These are phyloP conservation scores for Mycena pura DNA, from an alignment of 768 basidiomycete genomes.

Conservation along the genomic window DNA sequence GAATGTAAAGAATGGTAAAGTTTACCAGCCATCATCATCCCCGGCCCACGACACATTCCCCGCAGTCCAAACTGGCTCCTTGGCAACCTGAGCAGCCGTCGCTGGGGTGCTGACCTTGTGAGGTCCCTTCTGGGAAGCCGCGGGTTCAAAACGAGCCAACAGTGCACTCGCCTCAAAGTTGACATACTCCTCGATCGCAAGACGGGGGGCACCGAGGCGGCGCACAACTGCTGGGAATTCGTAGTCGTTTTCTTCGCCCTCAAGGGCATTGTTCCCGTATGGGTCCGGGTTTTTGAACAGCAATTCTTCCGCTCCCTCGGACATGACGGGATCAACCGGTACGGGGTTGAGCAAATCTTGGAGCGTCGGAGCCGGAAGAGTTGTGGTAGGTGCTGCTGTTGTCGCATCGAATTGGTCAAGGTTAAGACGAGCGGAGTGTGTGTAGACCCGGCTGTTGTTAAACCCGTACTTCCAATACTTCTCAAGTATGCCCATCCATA, in stretches of 20 bases:
- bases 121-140: background rate
- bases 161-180: background rate
- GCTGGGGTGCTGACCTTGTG: too few species aligned
- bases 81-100: background rate
- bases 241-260: background rate
- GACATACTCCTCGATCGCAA: background rate
- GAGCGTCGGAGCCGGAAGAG: background rate
- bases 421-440: background rate
- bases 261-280: background rate
- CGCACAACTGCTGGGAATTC: background rate
- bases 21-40: background rate
- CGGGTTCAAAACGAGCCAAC: background rate
- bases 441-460: background rate
- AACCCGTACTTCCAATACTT: slow-evolving; percentile 6
- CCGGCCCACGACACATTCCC: background rate
- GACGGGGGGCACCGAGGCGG: background rate
- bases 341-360: background rate
- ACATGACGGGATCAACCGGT: background rate
- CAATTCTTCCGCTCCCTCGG: background rate
- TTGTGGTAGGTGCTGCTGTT: background rate
- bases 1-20: slow-evolving; percentile 1
- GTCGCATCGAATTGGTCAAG: background rate
- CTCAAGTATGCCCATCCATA: background rate
- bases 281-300: slow-evolving; percentile 1
- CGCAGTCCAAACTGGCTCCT: background rate